Percentiles rank a stretch among this genome's conserved stretches.
These are phyloP conservation scores for Lantana camara DNA, from an alignment of 257 asterid genomes.

Conservation along the genomic window DNA sequence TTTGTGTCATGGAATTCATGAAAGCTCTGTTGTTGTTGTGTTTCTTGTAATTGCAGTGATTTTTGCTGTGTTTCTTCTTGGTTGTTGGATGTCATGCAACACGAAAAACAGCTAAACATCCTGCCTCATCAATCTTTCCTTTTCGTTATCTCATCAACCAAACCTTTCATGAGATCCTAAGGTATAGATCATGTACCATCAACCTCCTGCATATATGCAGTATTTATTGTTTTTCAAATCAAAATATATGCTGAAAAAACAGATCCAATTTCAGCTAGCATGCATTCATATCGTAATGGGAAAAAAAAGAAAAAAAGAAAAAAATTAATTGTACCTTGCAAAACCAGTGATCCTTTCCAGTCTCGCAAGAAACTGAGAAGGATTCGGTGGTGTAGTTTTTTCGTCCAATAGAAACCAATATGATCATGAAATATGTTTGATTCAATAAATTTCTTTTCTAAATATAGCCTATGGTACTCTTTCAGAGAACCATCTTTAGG, in stretches of 20 bases:
- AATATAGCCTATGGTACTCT: slow-evolving; percentile 30
- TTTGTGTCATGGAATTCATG: slow-evolving; percentile 42
- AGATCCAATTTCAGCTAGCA: background rate
- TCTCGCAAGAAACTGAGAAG: slow-evolving; percentile 53
- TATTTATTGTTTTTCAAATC: background rate
- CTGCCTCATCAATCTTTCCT: slow-evolving; percentile 16
- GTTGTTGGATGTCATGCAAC: slow-evolving; percentile 48
- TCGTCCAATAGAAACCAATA: slow-evolving; percentile 14
- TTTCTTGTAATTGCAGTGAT: slow-evolving; percentile 29
- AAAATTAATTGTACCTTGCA: slow-evolving; percentile 20
- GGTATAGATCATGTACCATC: slow-evolving; percentile 16
- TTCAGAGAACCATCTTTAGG: background rate
- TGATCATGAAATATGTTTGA: slow-evolving; percentile 28
- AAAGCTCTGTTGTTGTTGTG: slow-evolving; percentile 24
- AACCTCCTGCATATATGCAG: background rate
- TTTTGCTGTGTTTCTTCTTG: slow-evolving; percentile 45
- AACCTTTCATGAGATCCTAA: slow-evolving; percentile 26
- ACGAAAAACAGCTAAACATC: slow-evolving; percentile 67
- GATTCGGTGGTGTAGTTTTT: slow-evolving; percentile 30
- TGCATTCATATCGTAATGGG: slow-evolving; percentile 15
- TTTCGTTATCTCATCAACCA: slow-evolving; percentile 27
- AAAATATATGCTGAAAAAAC: background rate
- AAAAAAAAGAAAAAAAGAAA: slow-evolving; percentile 26
- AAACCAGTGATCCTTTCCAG: slow-evolving; percentile 45
- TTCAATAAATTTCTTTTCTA: slow-evolving; percentile 21